Base-by-base conservation (phyloP, 2,329 filamentous ascomycete species). In the Capronia coronata region DNA sequence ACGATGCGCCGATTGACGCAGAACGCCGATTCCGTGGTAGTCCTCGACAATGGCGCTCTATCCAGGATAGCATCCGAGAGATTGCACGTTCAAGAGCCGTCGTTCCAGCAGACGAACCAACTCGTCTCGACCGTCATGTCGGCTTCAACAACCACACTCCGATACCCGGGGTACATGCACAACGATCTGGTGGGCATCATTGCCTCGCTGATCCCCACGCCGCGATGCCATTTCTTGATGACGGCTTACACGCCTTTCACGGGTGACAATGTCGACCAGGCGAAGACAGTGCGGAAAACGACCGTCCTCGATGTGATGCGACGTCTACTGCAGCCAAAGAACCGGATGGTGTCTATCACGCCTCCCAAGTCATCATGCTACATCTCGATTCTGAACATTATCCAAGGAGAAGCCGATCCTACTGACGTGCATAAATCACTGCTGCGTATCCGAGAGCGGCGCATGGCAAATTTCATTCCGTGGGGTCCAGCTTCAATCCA, bases 111-210 rank as follows among this genome's bases (percentile, higher is more conserved):
- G 68, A 98, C 93, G 1, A 98, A 98, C 66, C 93, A 97, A 68
- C 77, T 98, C 29, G 91, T 93, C 2, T 93, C 89, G 6, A 98
- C 94, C 1, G 94, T 98, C 67, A 98, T 98, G 93, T 96, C 90
- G 29, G 93, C 93, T 32, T 94, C 88, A 65, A 98, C 93, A 2
- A 97, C 91, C 8, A 96, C 94, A 2, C 80, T 98, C 43, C 81
- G 93, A 64, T 98, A 98, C 67, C 93, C 93, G 1, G 93, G 93
- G 32, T 98, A 98, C 71, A 98, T 98, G 93, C 93, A 98, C 75
- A 98, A 98, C 68, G 93, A 98, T 65, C 83, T 98, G 13, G 90
- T 95, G 64, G 93, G 91, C 68, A 97, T 98, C 62, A 79, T 98
- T 50, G 93, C 94, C 19, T 94, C 89, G 16, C 78, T 98, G 35